These are phyloP conservation scores for Tieghemiomyces parasiticus DNA, from an alignment of 192 early-diverging fungal genomes.

Conservation along the genomic window DNA sequence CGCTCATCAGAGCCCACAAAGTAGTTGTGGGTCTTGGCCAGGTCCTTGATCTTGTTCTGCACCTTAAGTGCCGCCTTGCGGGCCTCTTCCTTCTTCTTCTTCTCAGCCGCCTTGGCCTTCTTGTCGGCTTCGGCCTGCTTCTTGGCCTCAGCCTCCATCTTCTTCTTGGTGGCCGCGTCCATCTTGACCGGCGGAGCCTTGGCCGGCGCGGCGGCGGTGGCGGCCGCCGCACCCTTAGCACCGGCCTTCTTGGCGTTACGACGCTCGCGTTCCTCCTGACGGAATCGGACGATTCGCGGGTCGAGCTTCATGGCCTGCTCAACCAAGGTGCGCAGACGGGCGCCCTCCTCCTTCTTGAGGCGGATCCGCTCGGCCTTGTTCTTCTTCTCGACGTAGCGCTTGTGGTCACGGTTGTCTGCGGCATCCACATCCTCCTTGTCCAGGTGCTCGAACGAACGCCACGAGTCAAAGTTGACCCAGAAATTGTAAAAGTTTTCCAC, in stretches of 20 bases:
- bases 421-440: slow-evolving; percentile 93
- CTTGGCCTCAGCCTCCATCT: slow-evolving; percentile 35
- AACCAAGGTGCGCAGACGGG: slow-evolving; percentile 69
- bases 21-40: slow-evolving; percentile 67
- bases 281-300: slow-evolving; percentile 81
- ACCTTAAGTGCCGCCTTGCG: slow-evolving; percentile 83
- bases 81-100: slow-evolving; percentile 76
- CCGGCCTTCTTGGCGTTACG: slow-evolving; percentile 85
- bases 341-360: slow-evolving; percentile 96
- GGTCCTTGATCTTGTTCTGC: slow-evolving; percentile 74
- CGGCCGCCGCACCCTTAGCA: slow-evolving; percentile 49
- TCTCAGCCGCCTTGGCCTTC: slow-evolving; percentile 37
- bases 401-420: slow-evolving; percentile 89
- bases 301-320: slow-evolving; percentile 72
- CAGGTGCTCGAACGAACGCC: slow-evolving; percentile 93
- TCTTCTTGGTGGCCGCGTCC: slow-evolving; percentile 27
- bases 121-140: slow-evolving; percentile 45
- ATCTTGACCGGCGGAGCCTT: no score
- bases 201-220: slow-evolving; percentile 19
- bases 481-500: slow-evolving; percentile 78
- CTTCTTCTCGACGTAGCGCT: slow-evolving; percentile 87
- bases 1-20: slow-evolving; percentile 39
- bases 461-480: slow-evolving; percentile 84
- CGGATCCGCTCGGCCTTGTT: slow-evolving; percentile 84
- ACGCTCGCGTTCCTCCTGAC: slow-evolving; percentile 76